A percentile compares a stretch with the other conserved stretches of the same genome.
phyloP scores from a whole-genome alignment of 139 green algal species.

The Yamagishiella unicocca region DNA sequence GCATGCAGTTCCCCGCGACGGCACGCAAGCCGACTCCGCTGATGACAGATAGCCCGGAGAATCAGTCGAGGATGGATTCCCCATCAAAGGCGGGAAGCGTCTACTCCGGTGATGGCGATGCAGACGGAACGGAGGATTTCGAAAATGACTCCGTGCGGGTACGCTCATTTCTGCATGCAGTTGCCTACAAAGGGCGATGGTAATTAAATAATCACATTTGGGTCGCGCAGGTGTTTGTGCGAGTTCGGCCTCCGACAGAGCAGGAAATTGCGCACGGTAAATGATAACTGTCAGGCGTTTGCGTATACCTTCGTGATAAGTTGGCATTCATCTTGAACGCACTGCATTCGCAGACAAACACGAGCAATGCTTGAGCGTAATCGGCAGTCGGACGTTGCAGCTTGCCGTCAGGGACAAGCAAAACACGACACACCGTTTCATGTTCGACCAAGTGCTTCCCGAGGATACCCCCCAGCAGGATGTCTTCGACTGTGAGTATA shows the following conservation, averaged over 20 bases:
- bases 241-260: conserved; percentile 58
- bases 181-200: too few species aligned
- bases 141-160: conserved; percentile 44
- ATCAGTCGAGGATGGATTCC: not conserved
- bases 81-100: conserved; percentile 5
- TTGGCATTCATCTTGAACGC: too few species aligned
- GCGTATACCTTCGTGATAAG: too few species aligned
- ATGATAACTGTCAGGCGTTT: not conserved
- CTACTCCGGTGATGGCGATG: conserved; percentile 1
- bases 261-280: conserved; percentile 3
- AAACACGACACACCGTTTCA: conserved; percentile 51
- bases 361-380: conserved; percentile 44
- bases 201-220: too few species aligned
- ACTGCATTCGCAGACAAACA: conserved; percentile 45
- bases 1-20: not conserved
- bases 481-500: conserved; percentile 70
- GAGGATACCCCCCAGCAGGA: conserved; percentile 63
- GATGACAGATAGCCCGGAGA: not conserved
- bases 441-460: conserved; percentile 72
- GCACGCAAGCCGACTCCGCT: not conserved
- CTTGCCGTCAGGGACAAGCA: conserved; percentile 31
- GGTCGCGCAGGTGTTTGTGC: conserved; percentile 66
- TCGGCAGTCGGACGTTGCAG: conserved; percentile 38
- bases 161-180: not conserved
- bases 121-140: not conserved